Conservation (phyloP, 176 grass and related monocot genomes). For the Triticum turgidum region DNA sequence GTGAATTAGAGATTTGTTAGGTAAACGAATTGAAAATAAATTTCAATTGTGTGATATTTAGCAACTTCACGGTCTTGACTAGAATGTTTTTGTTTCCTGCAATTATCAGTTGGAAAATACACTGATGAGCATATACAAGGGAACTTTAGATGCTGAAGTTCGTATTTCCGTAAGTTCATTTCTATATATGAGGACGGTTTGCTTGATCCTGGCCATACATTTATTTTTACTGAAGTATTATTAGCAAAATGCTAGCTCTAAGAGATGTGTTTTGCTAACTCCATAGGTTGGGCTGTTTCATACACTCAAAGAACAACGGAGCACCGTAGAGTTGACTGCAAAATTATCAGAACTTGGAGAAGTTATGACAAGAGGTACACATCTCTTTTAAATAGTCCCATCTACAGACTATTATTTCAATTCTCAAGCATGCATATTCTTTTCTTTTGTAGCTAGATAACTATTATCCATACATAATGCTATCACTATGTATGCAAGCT, state of each 20-base stretch:
- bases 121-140: neutral
- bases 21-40: neutral
- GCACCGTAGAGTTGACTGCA: neutral
- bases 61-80: neutral
- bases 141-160: neutral
- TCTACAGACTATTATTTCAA: neutral
- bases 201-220: neutral
- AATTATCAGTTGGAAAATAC: slow-evolving; percentile 16
- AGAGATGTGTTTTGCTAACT: neutral
- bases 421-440: too few species aligned
- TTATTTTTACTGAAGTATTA: neutral
- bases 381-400: neutral
- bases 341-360: neutral
- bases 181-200: neutral
- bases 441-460: too few species aligned
- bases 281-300: slow-evolving; percentile 4
- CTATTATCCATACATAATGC: neutral
- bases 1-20: neutral
- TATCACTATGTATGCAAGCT: neutral
- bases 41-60: neutral
- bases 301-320: neutral
- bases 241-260: neutral
- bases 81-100: neutral
- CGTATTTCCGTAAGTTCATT: neutral
- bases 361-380: neutral